Evolutionary conservation across 495 filamentous ascomycete genomes (phyloP), one percentile per base, ranked within the genome.

Genomic region (Umbilicaria muhlenbergii): DNA sequence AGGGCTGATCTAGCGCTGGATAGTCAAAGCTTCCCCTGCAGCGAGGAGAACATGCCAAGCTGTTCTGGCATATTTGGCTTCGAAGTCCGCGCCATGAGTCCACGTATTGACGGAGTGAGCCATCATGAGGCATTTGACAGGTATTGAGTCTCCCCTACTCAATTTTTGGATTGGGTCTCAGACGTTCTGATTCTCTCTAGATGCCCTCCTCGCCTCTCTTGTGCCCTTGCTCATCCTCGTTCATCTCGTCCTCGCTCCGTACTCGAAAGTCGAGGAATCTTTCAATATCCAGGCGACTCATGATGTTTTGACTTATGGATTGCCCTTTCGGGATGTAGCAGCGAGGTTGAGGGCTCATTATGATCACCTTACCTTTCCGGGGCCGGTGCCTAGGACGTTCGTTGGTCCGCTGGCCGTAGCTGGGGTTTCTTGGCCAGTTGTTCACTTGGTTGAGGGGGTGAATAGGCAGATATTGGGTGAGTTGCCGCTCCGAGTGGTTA

Each of bases 261-360:
- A 91, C 65, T 95, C 92, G 39, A 99, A 99, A 61, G 92, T 99
- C 43, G 91, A 99, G 58, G 91, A 99, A 64, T 95, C 88, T 0
- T 99, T 99, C 73, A 94, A 94, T 52, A 77, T 96, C 41, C 91
- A 99, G 58, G 91, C 91, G 0, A 78, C 79, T 5, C 92, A 96
- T 60, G 91, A 99, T 56, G 81, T 96, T 32, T 56, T 91, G 13
- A 73, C 69, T 3, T 86, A 87, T 60, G 84, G 86, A 1, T 74
- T 87, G 28, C 80, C 87, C 0, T 70, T 61, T 7, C 57, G 46
- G 15, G 63, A 83, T 54, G 52, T 73, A 18, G 46, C 65, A n/a
- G 49, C 61, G 1, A 59, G 62, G 11, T 50, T 71, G 8, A 56
- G 50, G 21, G 56, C 59, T 16, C 58, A 75, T 32, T 99, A 89